Percentiles rank a stretch among this genome's conserved stretches.
Conservation (phyloP, 2,329 filamentous ascomycete genomes). For the Cryphonectria carpinicola region DNA sequence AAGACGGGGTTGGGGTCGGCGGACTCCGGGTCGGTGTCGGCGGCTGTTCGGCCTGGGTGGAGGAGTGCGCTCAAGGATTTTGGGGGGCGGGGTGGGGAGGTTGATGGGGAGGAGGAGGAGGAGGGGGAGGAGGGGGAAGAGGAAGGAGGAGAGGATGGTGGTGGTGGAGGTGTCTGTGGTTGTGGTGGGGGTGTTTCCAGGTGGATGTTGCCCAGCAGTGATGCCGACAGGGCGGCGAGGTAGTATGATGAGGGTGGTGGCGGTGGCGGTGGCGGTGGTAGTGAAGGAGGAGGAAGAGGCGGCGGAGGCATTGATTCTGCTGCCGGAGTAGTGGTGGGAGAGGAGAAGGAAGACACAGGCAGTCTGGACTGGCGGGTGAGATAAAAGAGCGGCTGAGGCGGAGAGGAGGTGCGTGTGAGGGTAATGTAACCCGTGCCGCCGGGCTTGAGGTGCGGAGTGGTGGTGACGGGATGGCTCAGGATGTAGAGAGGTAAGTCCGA, state of each 20-base stretch:
- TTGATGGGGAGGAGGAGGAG: not conserved
- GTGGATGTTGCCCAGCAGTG: slow-evolving; percentile 6
- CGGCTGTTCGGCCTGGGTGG: not conserved
- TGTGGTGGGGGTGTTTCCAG: not conserved
- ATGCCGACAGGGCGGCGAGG: not conserved
- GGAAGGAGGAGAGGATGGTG: not conserved
- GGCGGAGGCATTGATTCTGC: not conserved
- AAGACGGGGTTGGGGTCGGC: not conserved
- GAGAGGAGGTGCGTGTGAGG: not conserved
- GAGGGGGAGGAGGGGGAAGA: not conserved
- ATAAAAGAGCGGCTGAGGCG: not conserved
- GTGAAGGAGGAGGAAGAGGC: not conserved
- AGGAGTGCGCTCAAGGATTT: not conserved
- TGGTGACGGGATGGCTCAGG: slow-evolving; percentile 7
- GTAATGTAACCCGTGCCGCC: not conserved
- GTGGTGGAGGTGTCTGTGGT: not conserved
- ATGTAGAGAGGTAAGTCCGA: not conserved
- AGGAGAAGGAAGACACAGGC: not conserved
- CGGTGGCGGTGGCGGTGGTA: not conserved
- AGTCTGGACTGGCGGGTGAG: not conserved
- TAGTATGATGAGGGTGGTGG: not conserved
- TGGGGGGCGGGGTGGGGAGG: not conserved
- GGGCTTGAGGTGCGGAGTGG: not conserved
- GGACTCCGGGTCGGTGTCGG: not conserved
- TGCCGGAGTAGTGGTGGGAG: not conserved